A percentile compares a stretch with the other conserved stretches of the same genome.
These are phyloP conservation scores for Diaporthe aspalathi DNA, from an alignment of 2,329 filamentous ascomycete species.

Conservation along the genomic window DNA sequence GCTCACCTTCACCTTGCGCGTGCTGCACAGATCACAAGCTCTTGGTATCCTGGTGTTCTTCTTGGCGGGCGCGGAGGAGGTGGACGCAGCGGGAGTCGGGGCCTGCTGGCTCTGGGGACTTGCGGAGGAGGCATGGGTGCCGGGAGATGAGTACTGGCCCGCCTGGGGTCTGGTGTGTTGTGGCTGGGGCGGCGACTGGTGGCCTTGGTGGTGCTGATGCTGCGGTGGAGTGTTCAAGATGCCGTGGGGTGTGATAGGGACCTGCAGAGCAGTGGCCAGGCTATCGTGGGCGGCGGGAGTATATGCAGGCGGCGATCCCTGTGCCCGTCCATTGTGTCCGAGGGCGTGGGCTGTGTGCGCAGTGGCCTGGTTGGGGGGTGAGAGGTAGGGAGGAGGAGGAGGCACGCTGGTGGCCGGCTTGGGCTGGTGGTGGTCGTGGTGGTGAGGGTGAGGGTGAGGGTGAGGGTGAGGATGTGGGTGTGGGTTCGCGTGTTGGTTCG, in stretches of 20 bases:
- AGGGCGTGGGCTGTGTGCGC: slow-evolving; percentile 15
- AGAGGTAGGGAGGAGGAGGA: slow-evolving; percentile 28
- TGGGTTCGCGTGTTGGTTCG: no score
- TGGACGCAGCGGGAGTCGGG: slow-evolving; percentile 22
- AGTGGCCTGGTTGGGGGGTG: slow-evolving; percentile 21
- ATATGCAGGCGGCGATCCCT: slow-evolving; percentile 23
- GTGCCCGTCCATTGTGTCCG: slow-evolving; percentile 14
- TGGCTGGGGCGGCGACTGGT: slow-evolving; percentile 11
- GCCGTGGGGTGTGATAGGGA: slow-evolving; percentile 35
- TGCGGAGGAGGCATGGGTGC: slow-evolving; percentile 13
- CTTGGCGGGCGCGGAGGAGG: slow-evolving; percentile 21
- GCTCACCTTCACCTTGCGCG: slow-evolving; percentile 68
- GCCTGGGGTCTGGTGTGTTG: slow-evolving; percentile 6
- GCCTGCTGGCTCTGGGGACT: slow-evolving; percentile 33
- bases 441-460: neutral
- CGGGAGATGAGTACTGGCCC: slow-evolving; percentile 26
- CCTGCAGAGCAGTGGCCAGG: slow-evolving; percentile 26
- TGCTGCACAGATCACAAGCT: slow-evolving; percentile 71
- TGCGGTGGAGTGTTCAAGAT: slow-evolving; percentile 26
- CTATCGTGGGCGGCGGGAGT: slow-evolving; percentile 19
- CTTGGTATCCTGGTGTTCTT: slow-evolving; percentile 68
- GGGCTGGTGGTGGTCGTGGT: neutral
- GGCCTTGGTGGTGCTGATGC: slow-evolving; percentile 33
- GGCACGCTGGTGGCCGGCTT: slow-evolving; percentile 3
- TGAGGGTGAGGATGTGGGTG: neutral